These are phyloP conservation scores for Dacryopinax primogenitus DNA, from an alignment of 768 basidiomycete genomes.

Conservation along the genomic window DNA sequence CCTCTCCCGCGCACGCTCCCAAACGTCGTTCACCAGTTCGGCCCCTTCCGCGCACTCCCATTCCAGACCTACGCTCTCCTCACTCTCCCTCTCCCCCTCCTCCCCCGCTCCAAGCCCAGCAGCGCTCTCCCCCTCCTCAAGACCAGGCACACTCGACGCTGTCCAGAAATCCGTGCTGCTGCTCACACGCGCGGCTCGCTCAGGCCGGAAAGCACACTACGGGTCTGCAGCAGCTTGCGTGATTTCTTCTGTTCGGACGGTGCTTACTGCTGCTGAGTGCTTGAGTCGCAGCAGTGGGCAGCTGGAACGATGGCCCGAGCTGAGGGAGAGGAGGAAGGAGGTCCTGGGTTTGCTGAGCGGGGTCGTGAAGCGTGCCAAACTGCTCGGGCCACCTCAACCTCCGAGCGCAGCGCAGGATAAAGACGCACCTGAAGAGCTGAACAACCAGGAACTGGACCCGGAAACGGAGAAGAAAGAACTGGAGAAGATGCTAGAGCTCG, in stretches of 20 bases:
- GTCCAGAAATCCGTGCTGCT: constrained; percentile 75
- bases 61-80: background rate
- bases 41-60: background rate
- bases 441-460: constrained; percentile 40
- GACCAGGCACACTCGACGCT: constrained; percentile 42
- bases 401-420: background rate
- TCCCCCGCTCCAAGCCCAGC: background rate
- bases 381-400: background rate
- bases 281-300: constrained; percentile 67
- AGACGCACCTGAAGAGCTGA: background rate
- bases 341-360: constrained; percentile 69
- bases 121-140: constrained; percentile 1
- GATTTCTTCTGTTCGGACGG: constrained; percentile 82
- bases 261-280: constrained; percentile 71
- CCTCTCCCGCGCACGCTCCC: background rate
- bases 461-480: constrained; percentile 43
- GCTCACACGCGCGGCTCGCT: constrained; percentile 69
- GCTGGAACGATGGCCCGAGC: constrained; percentile 48
- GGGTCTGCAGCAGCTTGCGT: constrained; percentile 90
- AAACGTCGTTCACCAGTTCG: background rate
- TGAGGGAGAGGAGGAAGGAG: constrained; percentile 67
- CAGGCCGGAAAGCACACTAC: constrained; percentile 69
- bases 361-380: constrained; percentile 40
- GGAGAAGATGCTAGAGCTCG: constrained; percentile 65
- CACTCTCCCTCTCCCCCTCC: background rate